Base-by-base conservation (phyloP, 192 early-diverging fungal species). In the Mortierella claussenii region DNA sequence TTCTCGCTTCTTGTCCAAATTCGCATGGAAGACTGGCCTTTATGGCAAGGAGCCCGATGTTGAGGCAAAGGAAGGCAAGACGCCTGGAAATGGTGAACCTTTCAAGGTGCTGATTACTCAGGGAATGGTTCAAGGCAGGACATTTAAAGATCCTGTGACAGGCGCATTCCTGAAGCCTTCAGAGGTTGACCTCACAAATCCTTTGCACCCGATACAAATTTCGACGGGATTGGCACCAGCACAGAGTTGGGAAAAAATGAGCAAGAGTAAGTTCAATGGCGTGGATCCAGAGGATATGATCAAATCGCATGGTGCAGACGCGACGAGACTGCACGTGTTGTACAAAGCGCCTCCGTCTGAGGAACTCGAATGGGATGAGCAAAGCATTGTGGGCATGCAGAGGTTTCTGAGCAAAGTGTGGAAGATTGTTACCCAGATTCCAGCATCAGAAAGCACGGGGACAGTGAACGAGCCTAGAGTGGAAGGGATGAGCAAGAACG, bases 231-330 rank as follows among this genome's bases (percentile, higher is more conserved):
- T 86, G 47, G 21, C 53, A 11, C 86, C 92, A 0, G 57, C 74
- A 6, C 70, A 87, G 24, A 83, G 89, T 28, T 94, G 85, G 66
- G 97, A 98, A 69, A 98, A 98, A 66, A 98, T 98, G 97, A 94
- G 92, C 62, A 98, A 97, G 78, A 95, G 93, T 43, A 98, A 98
- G 81, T 90, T 90, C 70, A 98, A 98, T 60, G 97, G 97, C 37
- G 89, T 96, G 5, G 91, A 96, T 64, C 97, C 97, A 3, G 78
- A 81, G 42, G 88, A 87, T 32, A 79, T 93, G 33, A 82, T 94
- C 31, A 60, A 74, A 2, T 50, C 73, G 13, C 83, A 92, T 66
- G 97, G 97, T 4, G 89, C 89, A 9, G 96, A 98, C 78, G 89
- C 93, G 10, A 92, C 92, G 5, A 80, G 97, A 32, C 79, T 97